Evolutionary conservation across 1,284 basidiomycete species (phyloP).

Genomic region (Pyrrhoderma noxium): DNA sequence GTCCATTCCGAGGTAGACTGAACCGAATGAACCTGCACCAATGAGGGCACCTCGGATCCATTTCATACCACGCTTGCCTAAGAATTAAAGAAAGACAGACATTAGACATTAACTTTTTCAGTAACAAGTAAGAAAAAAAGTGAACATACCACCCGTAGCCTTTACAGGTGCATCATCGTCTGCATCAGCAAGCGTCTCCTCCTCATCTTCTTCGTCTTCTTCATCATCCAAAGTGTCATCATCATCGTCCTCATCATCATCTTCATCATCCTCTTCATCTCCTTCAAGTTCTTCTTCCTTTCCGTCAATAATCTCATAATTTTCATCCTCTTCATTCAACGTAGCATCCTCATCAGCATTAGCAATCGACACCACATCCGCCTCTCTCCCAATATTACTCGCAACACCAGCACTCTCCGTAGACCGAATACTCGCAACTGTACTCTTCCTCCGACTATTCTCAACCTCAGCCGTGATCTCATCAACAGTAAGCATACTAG

Average conservation of each 20-base stretch:
- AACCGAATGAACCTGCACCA: conserved; percentile 93
- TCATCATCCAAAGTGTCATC: conserved; percentile 30
- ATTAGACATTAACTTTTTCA: too few relatives aligned
- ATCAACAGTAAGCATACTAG: conserved; percentile 91
- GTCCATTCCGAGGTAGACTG: conserved; percentile 97
- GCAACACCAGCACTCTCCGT: conserved; percentile 41
- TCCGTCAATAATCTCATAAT: conserved; percentile 32
- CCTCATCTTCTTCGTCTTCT: conserved; percentile 36
- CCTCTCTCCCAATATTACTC: conserved; percentile 21
- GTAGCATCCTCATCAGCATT: conserved; percentile 12
- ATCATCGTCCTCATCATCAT: conserved; percentile 31
- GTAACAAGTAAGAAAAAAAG: conserved; percentile 1
- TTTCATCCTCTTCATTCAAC: conserved; percentile 58
- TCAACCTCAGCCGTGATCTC: conserved; percentile 98
- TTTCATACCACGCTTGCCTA: conserved; percentile 67
- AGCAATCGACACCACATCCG: conserved; percentile 5
- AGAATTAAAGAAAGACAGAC: neutral
- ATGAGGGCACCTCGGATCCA: conserved; percentile 99
- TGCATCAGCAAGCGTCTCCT: conserved; percentile 38
- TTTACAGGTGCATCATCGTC: conserved; percentile 47
- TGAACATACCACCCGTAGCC: conserved; percentile 47
- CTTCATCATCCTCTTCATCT: conserved; percentile 34
- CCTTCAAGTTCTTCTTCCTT: conserved; percentile 27
- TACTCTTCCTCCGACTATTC: conserved; percentile 53
- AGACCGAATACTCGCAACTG: conserved; percentile 41